These are phyloP conservation scores for Escovopsis sp. DNA, from an alignment of 2,329 filamentous ascomycete genomes.

Conservation along the genomic window DNA sequence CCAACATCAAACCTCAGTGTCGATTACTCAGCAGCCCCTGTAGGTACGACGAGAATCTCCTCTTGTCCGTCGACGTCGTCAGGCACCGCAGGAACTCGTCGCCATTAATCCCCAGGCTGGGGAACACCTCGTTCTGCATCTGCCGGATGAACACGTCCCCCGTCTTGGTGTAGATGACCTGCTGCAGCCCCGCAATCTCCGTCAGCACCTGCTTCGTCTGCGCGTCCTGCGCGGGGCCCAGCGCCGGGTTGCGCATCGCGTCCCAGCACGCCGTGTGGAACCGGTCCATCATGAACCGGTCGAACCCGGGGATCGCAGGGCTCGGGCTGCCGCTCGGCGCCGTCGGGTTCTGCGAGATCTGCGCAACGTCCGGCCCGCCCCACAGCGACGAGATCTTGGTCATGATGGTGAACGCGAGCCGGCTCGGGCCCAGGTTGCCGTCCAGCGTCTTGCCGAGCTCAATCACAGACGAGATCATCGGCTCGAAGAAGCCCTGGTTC, in stretches of 20 bases:
- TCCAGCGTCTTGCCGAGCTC: constrained; percentile 67
- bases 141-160: constrained; percentile 66
- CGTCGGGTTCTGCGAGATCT: constrained; percentile 36
- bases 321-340: constrained; percentile 35
- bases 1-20: too few species aligned
- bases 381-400: constrained; percentile 73
- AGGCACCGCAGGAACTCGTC: constrained; percentile 43
- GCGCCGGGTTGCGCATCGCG: constrained; percentile 62
- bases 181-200: constrained; percentile 78
- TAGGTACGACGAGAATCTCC: constrained; percentile 50
- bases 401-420: constrained; percentile 70
- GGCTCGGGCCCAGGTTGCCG: constrained; percentile 43
- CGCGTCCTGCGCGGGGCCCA: constrained; percentile 68
- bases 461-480: constrained; percentile 72
- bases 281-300: constrained; percentile 73
- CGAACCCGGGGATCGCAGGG: constrained; percentile 70
- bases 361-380: constrained; percentile 70
- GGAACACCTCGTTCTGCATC: constrained; percentile 48
- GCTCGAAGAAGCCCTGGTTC: constrained; percentile 84
- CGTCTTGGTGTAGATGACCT: constrained; percentile 80
- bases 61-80: constrained; percentile 44
- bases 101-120: constrained; percentile 48
- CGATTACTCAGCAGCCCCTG: constrained; percentile 38
- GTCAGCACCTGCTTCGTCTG: constrained; percentile 77
- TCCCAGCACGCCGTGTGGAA: constrained; percentile 89